A percentile compares a stretch with the other conserved stretches of the same genome.
Evolutionary conservation across 345 rosid species (phyloP).

Genomic region (Luvunga scandens): DNA sequence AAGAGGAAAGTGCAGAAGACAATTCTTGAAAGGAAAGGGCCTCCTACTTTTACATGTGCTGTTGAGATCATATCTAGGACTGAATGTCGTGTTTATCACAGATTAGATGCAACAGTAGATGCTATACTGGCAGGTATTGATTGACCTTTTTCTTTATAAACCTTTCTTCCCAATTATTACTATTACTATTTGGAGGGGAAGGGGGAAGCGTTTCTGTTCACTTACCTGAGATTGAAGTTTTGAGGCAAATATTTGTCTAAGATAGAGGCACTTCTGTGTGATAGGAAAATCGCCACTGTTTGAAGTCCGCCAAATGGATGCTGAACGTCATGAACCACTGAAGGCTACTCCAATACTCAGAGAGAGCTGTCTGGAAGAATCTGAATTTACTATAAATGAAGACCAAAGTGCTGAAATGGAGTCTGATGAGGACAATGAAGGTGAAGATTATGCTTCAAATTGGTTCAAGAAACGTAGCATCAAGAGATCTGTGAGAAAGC

Average conservation of each 20-base stretch:
- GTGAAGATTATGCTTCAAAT: constrained; percentile 35
- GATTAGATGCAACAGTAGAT: constrained; percentile 84
- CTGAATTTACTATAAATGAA: constrained; percentile 30
- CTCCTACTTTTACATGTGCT: constrained; percentile 82
- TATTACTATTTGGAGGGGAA: no score
- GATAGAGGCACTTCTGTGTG: constrained; percentile 16
- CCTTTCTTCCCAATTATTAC: background rate
- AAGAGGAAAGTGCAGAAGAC: constrained; percentile 95
- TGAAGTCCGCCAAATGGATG: constrained; percentile 65
- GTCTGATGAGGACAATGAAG: constrained; percentile 50
- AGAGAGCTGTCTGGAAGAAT: constrained; percentile 38
- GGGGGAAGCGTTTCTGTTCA: background rate
- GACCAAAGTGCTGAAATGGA: constrained; percentile 33
- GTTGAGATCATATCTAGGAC: constrained; percentile 85
- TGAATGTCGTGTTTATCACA: constrained; percentile 80
- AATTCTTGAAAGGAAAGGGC: constrained; percentile 91
- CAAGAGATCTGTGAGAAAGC: constrained; percentile 34
- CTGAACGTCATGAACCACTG: constrained; percentile 40
- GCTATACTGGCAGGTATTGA: constrained; percentile 75
- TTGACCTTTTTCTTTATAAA: constrained; percentile 3
- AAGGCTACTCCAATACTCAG: constrained; percentile 31
- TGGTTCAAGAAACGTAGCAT: constrained; percentile 30
- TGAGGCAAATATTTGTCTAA: background rate
- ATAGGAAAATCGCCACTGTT: constrained; percentile 74
- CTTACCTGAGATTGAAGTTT: constrained; percentile 9